These are phyloP conservation scores for Cucurbita moschata DNA, from an alignment of 306 rosid species.

Conservation along the genomic window DNA sequence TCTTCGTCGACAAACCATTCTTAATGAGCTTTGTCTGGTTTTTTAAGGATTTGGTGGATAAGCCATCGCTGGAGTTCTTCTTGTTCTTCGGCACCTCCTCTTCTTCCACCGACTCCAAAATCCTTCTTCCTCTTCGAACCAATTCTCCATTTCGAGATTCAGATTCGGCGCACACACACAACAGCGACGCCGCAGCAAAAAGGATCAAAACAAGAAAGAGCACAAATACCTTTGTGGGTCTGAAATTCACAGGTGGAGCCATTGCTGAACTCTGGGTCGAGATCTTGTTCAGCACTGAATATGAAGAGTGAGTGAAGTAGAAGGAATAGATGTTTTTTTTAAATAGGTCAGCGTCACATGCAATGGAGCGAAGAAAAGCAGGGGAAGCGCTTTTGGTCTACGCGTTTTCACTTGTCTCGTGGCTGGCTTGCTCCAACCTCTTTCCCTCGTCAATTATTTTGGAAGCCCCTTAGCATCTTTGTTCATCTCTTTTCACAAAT, in stretches of 20 bases:
- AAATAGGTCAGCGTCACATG: conserved; percentile 8
- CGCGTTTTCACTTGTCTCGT: conserved; percentile 7
- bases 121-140: conserved; percentile 26
- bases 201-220: conserved; percentile 17
- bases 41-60: conserved; percentile 24
- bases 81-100: conserved; percentile 13
- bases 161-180: conserved; percentile 23
- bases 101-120: conserved; percentile 5
- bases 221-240: conserved; percentile 21
- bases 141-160: conserved; percentile 15
- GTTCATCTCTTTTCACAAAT: background rate
- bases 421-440: background rate
- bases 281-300: background rate
- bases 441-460: background rate
- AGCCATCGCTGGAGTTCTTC: conserved; percentile 21
- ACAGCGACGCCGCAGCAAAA: conserved; percentile 11
- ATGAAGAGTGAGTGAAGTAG: background rate
- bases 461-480: background rate
- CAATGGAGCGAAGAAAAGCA: background rate
- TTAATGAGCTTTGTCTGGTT: conserved; percentile 44
- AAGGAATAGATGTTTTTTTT: background rate
- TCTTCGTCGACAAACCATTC: background rate
- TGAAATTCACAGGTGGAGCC: conserved; percentile 36
- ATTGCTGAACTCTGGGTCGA: conserved; percentile 14
- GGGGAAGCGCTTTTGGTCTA: background rate